Conservation (phyloP, 2,329 filamentous ascomycete species). For the Talaromyces verruculosus region DNA sequence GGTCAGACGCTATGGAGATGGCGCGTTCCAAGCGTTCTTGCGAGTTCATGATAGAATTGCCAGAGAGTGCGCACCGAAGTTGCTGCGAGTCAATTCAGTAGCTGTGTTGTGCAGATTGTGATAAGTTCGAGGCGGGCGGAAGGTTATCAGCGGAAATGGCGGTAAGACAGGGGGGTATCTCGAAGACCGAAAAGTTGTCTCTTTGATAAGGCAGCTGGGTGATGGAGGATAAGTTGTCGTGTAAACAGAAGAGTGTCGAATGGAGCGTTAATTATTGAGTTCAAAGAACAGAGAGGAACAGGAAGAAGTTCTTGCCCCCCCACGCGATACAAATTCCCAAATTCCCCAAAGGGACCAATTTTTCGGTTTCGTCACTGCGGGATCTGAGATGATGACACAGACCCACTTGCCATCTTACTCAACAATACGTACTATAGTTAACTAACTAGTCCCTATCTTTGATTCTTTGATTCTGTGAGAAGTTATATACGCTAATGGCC, state of each 20-base stretch:
- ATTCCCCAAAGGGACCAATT: not conserved
- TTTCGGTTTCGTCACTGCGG: slow-evolving; percentile 18
- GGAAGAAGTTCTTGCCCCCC: not conserved
- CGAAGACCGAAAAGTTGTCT: not conserved
- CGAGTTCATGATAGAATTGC: slow-evolving; percentile 40
- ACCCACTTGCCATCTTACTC: not conserved
- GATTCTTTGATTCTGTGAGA: not conserved
- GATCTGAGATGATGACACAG: slow-evolving; percentile 15
- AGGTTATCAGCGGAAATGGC: slow-evolving; percentile 5
- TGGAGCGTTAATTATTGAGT: not conserved
- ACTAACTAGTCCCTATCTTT: no score
- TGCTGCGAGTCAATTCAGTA: not conserved
- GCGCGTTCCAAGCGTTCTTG: slow-evolving; percentile 30
- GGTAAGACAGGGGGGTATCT: slow-evolving; percentile 12
- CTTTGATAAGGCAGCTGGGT: not conserved
- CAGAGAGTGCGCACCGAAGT: not conserved
- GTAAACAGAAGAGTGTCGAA: not conserved
- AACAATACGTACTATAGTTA: no score
- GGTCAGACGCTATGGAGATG: slow-evolving; percentile 50
- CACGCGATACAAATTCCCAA: not conserved
- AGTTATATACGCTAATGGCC: not conserved
- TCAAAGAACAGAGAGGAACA: not conserved
- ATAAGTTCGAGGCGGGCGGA: not conserved
- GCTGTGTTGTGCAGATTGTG: not conserved
- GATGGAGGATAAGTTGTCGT: not conserved